Conservation (phyloP, 192 early-diverging fungal species). For the Backusella parvicylindrica region DNA sequence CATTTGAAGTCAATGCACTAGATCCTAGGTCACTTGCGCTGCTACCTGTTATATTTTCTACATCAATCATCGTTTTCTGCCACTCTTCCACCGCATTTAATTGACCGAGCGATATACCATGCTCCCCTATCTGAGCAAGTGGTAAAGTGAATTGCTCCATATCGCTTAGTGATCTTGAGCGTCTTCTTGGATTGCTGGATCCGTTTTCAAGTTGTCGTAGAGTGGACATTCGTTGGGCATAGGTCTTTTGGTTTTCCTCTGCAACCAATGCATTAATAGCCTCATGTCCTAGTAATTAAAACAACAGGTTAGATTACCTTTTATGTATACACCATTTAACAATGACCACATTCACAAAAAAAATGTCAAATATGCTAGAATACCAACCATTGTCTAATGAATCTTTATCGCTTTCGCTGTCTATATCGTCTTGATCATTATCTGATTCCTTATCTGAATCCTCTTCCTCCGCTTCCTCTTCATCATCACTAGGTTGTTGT, state of each 20-base stretch:
- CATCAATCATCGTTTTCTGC: conserved; percentile 8
- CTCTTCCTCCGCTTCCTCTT: conserved; percentile 14
- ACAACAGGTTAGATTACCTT: conserved; percentile 7
- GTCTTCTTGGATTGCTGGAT: conserved; percentile 7
- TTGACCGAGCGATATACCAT: neutral
- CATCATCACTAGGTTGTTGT: conserved; percentile 23
- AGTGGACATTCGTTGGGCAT: conserved; percentile 21
- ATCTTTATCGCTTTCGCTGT: neutral
- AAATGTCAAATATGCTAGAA: neutral
- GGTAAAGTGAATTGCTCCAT: neutral
- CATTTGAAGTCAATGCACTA: neutral
- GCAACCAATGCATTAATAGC: neutral
- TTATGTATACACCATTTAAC: neutral
- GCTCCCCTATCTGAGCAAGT: neutral
- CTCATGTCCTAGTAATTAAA: conserved; percentile 4
- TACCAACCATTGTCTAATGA: neutral
- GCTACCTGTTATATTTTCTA: neutral
- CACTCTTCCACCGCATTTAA: conserved; percentile 10
- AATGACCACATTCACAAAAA: neutral
- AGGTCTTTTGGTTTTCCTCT: neutral
- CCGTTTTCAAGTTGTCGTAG: conserved; percentile 20
- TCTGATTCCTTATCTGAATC: conserved; percentile 18
- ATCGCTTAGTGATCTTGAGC: conserved; percentile 16
- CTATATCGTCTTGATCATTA: neutral
- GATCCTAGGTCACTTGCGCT: neutral